Percentiles rank a stretch among this genome's conserved stretches.
These are phyloP conservation scores for Musa beccarii DNA, from an alignment of 176 grass and related monocot species.

Conservation along the genomic window DNA sequence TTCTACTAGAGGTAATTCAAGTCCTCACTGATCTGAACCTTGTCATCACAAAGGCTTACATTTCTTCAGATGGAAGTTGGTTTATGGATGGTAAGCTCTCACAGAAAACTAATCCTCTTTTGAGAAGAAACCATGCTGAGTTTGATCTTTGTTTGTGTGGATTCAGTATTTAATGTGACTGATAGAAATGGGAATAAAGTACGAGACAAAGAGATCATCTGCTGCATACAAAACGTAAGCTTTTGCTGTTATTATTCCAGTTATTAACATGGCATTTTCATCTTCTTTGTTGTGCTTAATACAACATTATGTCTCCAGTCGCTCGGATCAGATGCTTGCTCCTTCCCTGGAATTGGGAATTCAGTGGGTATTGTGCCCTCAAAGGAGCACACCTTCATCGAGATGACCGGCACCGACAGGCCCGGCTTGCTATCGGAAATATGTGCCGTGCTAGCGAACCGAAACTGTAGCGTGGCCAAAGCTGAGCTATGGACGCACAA, in stretches of 20 bases:
- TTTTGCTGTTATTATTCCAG: background rate
- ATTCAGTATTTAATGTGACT: constrained; percentile 76
- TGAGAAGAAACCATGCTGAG: background rate
- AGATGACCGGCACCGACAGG: constrained; percentile 63
- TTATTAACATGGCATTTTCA: no score
- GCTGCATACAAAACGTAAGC: constrained; percentile 66
- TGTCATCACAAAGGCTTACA: constrained; percentile 73
- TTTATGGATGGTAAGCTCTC: constrained; percentile 71
- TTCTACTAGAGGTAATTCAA: constrained; percentile 74
- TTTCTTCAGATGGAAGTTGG: constrained; percentile 85
- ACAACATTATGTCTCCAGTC: constrained; percentile 23
- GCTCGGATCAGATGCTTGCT: constrained; percentile 61
- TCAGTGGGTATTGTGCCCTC: constrained; percentile 52
- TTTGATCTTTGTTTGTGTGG: background rate
- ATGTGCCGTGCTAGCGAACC: constrained; percentile 50
- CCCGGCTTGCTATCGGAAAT: constrained; percentile 82
- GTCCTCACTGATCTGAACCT: constrained; percentile 82
- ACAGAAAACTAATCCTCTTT: background rate
- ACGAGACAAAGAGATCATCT: constrained; percentile 39
- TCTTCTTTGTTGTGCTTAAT: no score
- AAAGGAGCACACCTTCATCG: constrained; percentile 56
- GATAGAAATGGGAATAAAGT: constrained; percentile 66
- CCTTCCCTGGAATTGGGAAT: constrained; percentile 42
- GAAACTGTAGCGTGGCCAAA: constrained; percentile 43
- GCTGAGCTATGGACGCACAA: constrained; percentile 93